A percentile compares a stretch with the other conserved stretches of the same genome.
These are phyloP conservation scores for Penicillium manginii DNA, from an alignment of 495 filamentous ascomycete genomes.

Conservation along the genomic window DNA sequence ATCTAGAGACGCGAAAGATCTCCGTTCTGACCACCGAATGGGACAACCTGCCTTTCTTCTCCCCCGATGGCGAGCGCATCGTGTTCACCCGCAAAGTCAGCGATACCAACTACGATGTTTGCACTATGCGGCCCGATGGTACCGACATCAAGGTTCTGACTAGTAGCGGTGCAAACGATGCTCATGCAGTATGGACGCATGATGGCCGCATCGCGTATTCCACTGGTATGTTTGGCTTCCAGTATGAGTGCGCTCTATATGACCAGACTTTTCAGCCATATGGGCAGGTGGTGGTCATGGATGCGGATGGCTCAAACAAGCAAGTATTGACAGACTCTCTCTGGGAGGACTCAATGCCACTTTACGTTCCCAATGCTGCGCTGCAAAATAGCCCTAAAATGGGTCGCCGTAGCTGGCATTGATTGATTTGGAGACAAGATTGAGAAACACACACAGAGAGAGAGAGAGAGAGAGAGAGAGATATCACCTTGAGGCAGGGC, in stretches of 20 bases:
- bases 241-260: slow-evolving; percentile 36
- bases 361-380: slow-evolving; percentile 26
- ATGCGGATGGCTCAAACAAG: slow-evolving; percentile 37
- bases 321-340: slow-evolving; percentile 32
- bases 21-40: slow-evolving; percentile 30
- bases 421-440: not conserved
- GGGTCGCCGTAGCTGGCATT: not conserved
- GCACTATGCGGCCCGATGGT: slow-evolving; percentile 42
- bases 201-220: slow-evolving; percentile 41
- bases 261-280: slow-evolving; percentile 43
- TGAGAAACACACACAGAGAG: not conserved
- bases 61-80: slow-evolving; percentile 32
- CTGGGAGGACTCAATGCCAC: slow-evolving; percentile 42
- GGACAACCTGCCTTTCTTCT: slow-evolving; percentile 38
- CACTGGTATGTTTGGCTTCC: slow-evolving; percentile 39
- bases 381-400: slow-evolving; percentile 1
- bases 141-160: slow-evolving; percentile 38
- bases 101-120: slow-evolving; percentile 39
- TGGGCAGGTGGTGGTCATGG: slow-evolving; percentile 39
- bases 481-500: no score
- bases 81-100: slow-evolving; percentile 37
- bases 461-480: no score
- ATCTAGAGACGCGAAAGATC: slow-evolving; percentile 31
- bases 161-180: slow-evolving; percentile 41
- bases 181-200: slow-evolving; percentile 44